phyloP scores from a whole-genome alignment of 352 stramenopile genomes.

The Globisporangium ultimum region DNA sequence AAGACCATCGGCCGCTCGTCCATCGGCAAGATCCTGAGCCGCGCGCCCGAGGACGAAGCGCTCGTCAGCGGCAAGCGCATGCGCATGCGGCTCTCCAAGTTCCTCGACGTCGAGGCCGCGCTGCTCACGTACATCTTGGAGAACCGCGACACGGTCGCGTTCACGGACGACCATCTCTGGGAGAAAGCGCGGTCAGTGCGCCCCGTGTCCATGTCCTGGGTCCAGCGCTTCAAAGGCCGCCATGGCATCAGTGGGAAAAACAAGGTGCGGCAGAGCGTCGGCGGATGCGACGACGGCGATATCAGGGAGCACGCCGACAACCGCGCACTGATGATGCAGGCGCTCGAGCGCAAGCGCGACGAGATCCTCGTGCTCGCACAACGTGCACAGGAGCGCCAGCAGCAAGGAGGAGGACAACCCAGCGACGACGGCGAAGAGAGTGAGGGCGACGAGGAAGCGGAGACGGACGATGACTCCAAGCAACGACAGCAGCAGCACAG shows the following conservation, averaged over 20 bases:
- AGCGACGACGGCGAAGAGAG: not conserved
- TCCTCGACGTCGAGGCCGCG: constrained; percentile 11
- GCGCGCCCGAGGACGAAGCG: constrained; percentile 7
- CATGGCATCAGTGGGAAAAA: constrained; percentile 7
- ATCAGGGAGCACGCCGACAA: not conserved
- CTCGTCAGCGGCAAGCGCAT: constrained; percentile 8
- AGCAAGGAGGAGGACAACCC: not conserved
- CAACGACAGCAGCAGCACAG: not conserved
- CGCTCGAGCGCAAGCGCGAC: constrained; percentile 9
- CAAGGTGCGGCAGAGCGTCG: constrained; percentile 5
- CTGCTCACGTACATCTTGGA: constrained; percentile 12
- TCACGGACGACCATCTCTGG: constrained; percentile 12
- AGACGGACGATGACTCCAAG: not conserved
- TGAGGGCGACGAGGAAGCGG: not conserved
- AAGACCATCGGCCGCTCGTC: constrained; percentile 15
- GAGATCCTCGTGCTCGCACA: constrained; percentile 6
- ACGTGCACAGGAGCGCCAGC: not conserved
- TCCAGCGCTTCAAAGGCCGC: constrained; percentile 16
- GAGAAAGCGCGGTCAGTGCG: constrained; percentile 7
- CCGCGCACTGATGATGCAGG: constrained; percentile 3
- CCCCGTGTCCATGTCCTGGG: constrained; percentile 15
- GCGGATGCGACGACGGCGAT: not conserved
- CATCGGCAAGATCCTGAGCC: constrained; percentile 13
- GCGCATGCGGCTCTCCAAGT: constrained; percentile 16
- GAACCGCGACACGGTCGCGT: constrained; percentile 1